phyloP scores from a whole-genome alignment of 768 basidiomycete genomes.

The Auricularia sp. region DNA sequence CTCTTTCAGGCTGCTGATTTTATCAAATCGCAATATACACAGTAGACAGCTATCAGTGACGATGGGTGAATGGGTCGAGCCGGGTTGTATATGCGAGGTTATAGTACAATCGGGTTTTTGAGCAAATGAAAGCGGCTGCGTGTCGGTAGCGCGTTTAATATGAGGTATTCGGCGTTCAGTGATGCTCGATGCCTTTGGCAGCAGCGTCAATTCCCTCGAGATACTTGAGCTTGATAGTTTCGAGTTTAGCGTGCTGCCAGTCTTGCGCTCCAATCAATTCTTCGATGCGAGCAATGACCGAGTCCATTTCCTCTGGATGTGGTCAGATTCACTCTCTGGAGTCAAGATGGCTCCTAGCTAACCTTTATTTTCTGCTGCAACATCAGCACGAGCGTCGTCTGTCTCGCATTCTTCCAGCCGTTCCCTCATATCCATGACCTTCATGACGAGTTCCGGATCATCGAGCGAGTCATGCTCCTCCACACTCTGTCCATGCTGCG shows the following conservation, averaged over 20 bases:
- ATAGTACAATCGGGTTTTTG: too few species aligned
- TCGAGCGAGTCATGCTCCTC: conserved; percentile 63
- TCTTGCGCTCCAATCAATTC: conserved; percentile 38
- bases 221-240: conserved; percentile 65
- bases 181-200: conserved; percentile 18
- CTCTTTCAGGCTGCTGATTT: too few species aligned
- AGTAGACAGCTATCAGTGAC: too few species aligned
- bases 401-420: conserved; percentile 55
- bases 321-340: conserved; percentile 11
- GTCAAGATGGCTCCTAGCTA: conserved; percentile 11
- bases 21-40: too few species aligned
- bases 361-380: conserved; percentile 51
- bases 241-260: conserved; percentile 47
- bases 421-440: conserved; percentile 74
- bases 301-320: conserved; percentile 40
- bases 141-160: background rate
- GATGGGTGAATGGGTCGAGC: too few species aligned
- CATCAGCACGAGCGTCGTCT: conserved; percentile 34
- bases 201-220: conserved; percentile 53
- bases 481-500: conserved; percentile 44
- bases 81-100: too few species aligned
- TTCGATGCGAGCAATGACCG: conserved; percentile 35
- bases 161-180: background rate
- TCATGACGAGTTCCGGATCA: conserved; percentile 58
- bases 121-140: too few species aligned